Base-by-base conservation (phyloP, 31 red algal species). In the Asparagopsis taxiformis region DNA sequence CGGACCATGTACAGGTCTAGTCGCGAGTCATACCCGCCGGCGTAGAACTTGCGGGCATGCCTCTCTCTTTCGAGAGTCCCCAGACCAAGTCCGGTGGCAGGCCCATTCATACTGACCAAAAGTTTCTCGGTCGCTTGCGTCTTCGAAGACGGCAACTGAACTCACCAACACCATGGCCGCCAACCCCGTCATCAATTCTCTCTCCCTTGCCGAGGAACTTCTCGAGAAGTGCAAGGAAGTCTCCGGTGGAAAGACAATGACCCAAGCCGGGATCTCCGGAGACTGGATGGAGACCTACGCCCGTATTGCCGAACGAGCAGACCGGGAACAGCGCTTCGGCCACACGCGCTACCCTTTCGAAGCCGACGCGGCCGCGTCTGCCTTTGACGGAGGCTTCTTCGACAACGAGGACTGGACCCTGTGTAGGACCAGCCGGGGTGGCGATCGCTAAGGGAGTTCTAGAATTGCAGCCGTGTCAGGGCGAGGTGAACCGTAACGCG, bases 1-100 rank as follows among this genome's bases (percentile, higher is more conserved):
- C n/a, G n/a, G n/a, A n/a, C n/a, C n/a, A n/a, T n/a, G n/a, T n/a
- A n/a, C n/a, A n/a, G n/a, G n/a, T n/a, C n/a, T n/a, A n/a, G 59
- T 63, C 59, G 0, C 59, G 59, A 63, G 59, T 63, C 59, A 1
- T n/a, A 35, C 59, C 59, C 59, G 59, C 23, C 0, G 59, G 24
- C 59, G 59, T 8, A 35, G 59, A n/a, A n/a, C n/a, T 0, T 30
- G 59, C 59, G 0, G 0, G 63, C 38, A 44, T 68, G 63, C 33
- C 63, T 68, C 63, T 68, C 48, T 43, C 63, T 68, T 68, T 46
- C 31, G 22, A 46, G 41, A 28, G 9, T 7, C 24, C 5, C 60
- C 60, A 9, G 4, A 16, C 30, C 30, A 37, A 9, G 6, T 28
- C 34, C 34, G 60, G 60, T 8, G 13, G 60, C 20, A 28, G 19